Base-by-base conservation (phyloP, 441 rosid genomes). In the Lepidium campestre region DNA sequence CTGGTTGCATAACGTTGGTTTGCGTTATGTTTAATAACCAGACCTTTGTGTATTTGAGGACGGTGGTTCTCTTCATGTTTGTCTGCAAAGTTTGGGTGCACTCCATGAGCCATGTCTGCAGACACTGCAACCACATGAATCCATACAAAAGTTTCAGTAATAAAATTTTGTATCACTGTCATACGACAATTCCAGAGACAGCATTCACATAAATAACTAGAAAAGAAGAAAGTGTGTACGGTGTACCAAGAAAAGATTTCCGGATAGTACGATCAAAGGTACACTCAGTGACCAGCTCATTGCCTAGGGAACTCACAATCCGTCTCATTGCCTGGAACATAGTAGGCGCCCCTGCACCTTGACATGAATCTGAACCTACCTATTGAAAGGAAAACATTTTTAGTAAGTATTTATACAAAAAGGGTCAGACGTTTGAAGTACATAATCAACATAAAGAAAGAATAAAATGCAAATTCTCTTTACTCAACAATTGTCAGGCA, bases 21-120 rank as follows among this genome's bases (percentile, higher is more conserved):
- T 49, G 98, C 96, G 68, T 93, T 93, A 82, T 93, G 91, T 78
- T 93, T 93, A 74, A 93, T 87, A 44, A 93, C 98, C 29, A 93
- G 86, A 62, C 99, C 98, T 75, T 84, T 86, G 64, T 80, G 86
- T 93, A 93, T 79, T 76, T 87, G 93, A 31, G 95, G 97, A 61
- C 90, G 86, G 77, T 91, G 96, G 58, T 83, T 79, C 61, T 93
- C 96, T 81, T 87, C 99, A 67, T 93, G 97, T 79, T 90, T 93
- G 7, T 93, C 95, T 77, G 61, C 73, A 69, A 85, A 93, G 81
- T 87, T 87, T 13, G 96, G 97, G 79, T 93, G 96, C 61, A 87
- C 88, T 29, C 96, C 99, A 73, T 89, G 99, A 68, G 99, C 95
- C 97, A 93, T 93, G 79, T 91, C 97, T 20, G 96, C 95, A 13